A percentile compares a stretch with the other conserved stretches of the same genome.
Conservation (phyloP, 257 asterid genomes). For the Nicotiana noctiflora region DNA sequence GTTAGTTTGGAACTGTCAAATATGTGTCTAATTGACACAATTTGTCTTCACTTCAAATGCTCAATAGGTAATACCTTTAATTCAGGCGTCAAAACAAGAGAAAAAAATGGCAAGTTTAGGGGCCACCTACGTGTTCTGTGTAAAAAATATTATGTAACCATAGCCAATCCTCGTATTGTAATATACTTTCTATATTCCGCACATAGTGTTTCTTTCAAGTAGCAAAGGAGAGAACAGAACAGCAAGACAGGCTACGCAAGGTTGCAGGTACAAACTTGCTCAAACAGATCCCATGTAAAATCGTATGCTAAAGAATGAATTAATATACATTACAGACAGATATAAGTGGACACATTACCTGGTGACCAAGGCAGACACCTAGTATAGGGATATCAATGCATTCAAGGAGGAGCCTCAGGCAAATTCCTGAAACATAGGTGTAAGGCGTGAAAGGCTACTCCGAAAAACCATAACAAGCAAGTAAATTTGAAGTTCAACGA, state of each 20-base stretch:
- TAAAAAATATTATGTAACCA: not conserved
- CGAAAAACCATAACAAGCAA: slow-evolving; percentile 6
- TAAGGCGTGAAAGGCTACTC: not conserved
- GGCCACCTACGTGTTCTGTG: no score
- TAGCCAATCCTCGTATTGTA: slow-evolving; percentile 3
- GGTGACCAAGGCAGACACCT: slow-evolving; percentile 99
- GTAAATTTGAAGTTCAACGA: not conserved
- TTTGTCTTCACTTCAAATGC: no score
- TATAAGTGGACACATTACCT: slow-evolving; percentile 37
- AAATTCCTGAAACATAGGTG: slow-evolving; percentile 58
- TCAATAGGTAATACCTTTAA: no score
- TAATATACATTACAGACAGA: not conserved
- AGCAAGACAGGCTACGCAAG: not conserved
- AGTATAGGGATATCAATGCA: slow-evolving; percentile 88
- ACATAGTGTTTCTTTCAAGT: not conserved
- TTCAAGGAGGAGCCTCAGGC: slow-evolving; percentile 78
- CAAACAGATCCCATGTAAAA: not conserved
- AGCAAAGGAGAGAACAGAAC: not conserved
- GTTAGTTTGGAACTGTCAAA: no score
- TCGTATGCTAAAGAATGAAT: not conserved
- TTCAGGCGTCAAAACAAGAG: no score
- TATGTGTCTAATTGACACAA: no score
- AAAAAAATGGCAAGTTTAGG: no score
- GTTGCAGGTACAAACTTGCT: slow-evolving; percentile 3
- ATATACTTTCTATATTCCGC: not conserved